Percentiles rank a stretch among this genome's conserved stretches.
Conservation (phyloP, 495 filamentous ascomycete genomes). For the Trichocladium antarcticum region DNA sequence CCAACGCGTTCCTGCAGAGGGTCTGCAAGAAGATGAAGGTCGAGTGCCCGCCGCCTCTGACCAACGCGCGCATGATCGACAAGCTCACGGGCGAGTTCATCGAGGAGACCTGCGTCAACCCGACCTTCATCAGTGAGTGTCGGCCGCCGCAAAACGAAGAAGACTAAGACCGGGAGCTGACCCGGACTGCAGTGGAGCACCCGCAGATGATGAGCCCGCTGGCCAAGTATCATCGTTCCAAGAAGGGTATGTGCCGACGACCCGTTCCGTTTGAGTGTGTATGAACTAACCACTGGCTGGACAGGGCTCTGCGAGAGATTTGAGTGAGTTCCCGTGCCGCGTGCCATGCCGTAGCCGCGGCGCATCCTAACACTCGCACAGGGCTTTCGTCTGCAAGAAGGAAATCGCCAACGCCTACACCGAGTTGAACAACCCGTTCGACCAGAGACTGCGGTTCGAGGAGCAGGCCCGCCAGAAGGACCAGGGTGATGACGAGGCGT, state of each 20-base stretch:
- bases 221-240: conserved; percentile 82
- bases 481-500: conserved; percentile 89
- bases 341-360: neutral
- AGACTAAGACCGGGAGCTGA: neutral
- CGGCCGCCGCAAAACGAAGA: conserved; percentile 1
- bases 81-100: conserved; percentile 94
- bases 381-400: conserved; percentile 92
- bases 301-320: conserved; percentile 80
- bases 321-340: conserved; percentile 34
- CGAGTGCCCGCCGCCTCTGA: conserved; percentile 79
- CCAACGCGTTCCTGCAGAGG: conserved; percentile 72
- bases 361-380: conserved; percentile 5
- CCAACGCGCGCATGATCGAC: conserved; percentile 95
- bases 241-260: conserved; percentile 35
- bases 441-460: conserved; percentile 87
- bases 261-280: neutral
- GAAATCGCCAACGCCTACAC: conserved; percentile 96
- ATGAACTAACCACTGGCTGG: neutral
- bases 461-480: conserved; percentile 94
- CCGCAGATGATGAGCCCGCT: conserved; percentile 97
- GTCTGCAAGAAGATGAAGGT: conserved; percentile 82
- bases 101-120: conserved; percentile 86
- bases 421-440: conserved; percentile 94
- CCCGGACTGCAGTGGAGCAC: conserved; percentile 38
- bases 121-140: conserved; percentile 81